Evolutionary conservation across 768 basidiomycete species (phyloP), one percentile per base, ranked within the genome.

Genomic region (Lactarius akahatsu): DNA sequence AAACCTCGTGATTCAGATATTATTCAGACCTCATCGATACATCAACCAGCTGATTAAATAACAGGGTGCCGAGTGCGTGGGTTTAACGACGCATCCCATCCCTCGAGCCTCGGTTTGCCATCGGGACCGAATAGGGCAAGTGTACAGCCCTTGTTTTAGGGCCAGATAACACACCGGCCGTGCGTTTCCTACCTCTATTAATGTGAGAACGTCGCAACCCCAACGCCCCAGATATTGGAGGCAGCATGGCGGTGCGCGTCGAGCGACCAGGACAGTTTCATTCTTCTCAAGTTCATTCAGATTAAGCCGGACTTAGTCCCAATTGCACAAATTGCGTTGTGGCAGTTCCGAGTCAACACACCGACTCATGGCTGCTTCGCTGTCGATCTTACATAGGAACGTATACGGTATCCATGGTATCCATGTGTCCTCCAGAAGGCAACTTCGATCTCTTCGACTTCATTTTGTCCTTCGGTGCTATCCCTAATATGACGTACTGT

Each of bases 401-500:
- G 54, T 65, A 38, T 28, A 52, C 50, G 50, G 50, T 52, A 52
- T 26, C 50, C 50, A 52, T 28, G 40, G 23, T 45, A 32, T n/a
- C 55, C 65, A 61, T 61, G 65, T 57, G 65, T n/a, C 38, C 57
- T 23, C 34, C 55, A 32, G 52, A 40, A 57, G 61, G 61, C 30
- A 62, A 62, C 50, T 50, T 58, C 56, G 56, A 66, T 58, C 65
- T 66, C 56, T 62, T 66, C 60, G 28, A 41, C 26, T 62, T 66
- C 65, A 66, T 66, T 58, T 61, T 55, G 45, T 36, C 13, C 43
- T 57, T 36, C 43, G 11, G 36, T 52, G 7, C 36, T 52, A 28
- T 43, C 10, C 57, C 58, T 55, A 52, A 54, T 54, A 54, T 55
- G 58, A 45, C 52, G 15, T 45, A 26, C 15, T 43, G 15, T 45